Evolutionary conservation across 768 basidiomycete genomes (phyloP), one percentile per base, ranked within the genome.

Genomic region (Termitomyces sp.): DNA sequence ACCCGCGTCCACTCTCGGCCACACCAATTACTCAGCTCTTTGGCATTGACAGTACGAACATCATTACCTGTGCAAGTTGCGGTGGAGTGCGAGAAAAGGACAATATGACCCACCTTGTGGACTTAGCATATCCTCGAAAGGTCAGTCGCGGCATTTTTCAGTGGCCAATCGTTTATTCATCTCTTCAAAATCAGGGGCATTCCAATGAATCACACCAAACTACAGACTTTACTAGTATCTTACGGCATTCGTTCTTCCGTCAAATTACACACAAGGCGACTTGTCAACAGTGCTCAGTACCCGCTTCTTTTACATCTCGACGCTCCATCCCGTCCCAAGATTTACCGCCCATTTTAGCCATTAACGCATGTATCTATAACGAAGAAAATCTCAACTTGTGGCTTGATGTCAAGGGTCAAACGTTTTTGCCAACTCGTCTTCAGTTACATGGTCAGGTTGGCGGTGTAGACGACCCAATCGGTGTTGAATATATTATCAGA

Each of bases 11-110:
- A n/a, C 73, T 79, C 4, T 72, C 76, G 4, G 77, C 85, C 3
- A 83, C 93, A 4, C 90, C 92, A 2, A 79, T 98, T 19, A 90
- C 92, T 2, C 95, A 98, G 65, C 75, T 98, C 1, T 71, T 95
- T 35, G 92, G 92, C 3, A 79, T 98, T 47, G 83, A 89, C 58
- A 86, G 87, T 10, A 86, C 82, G 66, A 95, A 86, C 46, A 71
- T 87, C 45, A 85, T 87, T 41, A 82, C 81, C 2, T 98, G 97
- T 69, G 69, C 77, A 61, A 82, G 75, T 60, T 98, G 97, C 72
- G 84, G 87, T 56, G 77, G 80, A 5, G 76, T 83, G 14, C 76
- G 85, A 51, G 83, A 85, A 61, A 91, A 96, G 68, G 87, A 89
- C 52, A 85, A 86, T 56, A 78, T 89, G 71, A 83, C 89, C 2